These are phyloP conservation scores for Hanseniaspora occidentalis DNA, from an alignment of 805 yeast genomes.

Conservation along the genomic window DNA sequence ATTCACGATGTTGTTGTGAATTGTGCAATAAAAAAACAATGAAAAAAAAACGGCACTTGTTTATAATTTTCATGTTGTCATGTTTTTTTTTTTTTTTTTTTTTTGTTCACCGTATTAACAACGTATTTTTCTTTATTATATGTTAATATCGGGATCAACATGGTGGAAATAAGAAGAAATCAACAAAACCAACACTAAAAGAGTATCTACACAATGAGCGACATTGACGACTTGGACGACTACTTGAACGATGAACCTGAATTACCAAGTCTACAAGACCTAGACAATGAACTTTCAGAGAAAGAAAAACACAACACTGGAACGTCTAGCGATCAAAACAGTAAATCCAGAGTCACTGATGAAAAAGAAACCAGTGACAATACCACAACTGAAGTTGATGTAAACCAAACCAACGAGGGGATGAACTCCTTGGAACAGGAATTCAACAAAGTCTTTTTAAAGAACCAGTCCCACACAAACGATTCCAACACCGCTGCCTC, in stretches of 20 bases:
- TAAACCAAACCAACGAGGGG: no score
- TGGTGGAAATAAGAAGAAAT: background rate
- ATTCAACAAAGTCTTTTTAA: conserved; percentile 11
- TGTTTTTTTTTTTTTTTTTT: no score
- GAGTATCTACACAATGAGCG: conserved; percentile 25
- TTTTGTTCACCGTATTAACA: no score
- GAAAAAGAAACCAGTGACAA: no score
- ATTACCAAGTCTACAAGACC: conserved; percentile 8
- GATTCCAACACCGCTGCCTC: conserved; percentile 16
- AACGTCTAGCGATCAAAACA: no score
- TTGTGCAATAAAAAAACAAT: no score
- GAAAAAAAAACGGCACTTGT: no score
- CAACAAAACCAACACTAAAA: background rate
- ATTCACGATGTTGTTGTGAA: no score
- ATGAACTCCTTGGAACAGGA: conserved; percentile 17
- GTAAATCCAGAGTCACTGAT: no score
- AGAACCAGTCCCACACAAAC: conserved; percentile 9
- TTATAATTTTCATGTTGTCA: no score
- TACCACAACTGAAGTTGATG: no score
- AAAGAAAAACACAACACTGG: no score
- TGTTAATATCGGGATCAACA: background rate
- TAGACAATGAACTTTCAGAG: conserved; percentile 10
- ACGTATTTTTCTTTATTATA: background rate
- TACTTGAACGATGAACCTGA: conserved; percentile 63
- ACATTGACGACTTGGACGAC: conserved; percentile 68